Percentiles rank a stretch among this genome's conserved stretches.
Conservation (phyloP, 2,329 filamentous ascomycete species). For the Aspergillus oerlinghausenensis region DNA sequence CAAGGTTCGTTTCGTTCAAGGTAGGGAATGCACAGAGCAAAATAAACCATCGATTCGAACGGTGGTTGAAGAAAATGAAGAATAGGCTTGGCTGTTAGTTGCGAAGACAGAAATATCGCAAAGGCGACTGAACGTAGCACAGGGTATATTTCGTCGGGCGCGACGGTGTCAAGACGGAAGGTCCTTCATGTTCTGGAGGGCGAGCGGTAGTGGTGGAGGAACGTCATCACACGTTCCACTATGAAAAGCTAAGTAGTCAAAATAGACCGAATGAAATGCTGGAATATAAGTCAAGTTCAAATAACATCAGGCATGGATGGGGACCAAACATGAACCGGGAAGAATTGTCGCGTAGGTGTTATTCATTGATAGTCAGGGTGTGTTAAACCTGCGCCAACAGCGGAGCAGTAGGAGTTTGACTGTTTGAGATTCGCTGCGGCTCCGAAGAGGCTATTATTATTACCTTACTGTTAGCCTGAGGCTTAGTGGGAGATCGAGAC, state of each 20-base stretch:
- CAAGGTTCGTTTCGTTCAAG: not conserved
- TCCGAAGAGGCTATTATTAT: constrained; percentile 8
- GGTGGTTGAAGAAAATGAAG: not conserved
- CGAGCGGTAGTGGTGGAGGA: constrained; percentile 17
- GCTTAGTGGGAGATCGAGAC: not conserved
- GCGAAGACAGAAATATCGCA: not conserved
- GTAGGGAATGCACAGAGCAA: not conserved
- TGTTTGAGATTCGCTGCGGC: constrained; percentile 13
- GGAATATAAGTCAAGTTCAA: not conserved
- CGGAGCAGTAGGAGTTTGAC: not conserved
- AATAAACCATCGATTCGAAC: constrained; percentile 1
- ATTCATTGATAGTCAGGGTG: constrained; percentile 1
- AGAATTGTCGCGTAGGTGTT: not conserved
- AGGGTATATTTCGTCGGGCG: constrained; percentile 17
- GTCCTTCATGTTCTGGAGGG: constrained; percentile 19
- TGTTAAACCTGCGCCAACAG: constrained; percentile 10
- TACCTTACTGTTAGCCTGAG: not conserved
- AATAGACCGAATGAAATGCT: not conserved
- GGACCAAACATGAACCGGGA: not conserved
- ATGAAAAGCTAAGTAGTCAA: constrained; percentile 9
- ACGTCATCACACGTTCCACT: constrained; percentile 20
- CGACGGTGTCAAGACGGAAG: constrained; percentile 11
- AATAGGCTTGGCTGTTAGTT: not conserved
- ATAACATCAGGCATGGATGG: not conserved
- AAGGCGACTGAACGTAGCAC: constrained; percentile 7